Conservation (phyloP, 257 asterid species). For the Gentiana macrophylla region DNA sequence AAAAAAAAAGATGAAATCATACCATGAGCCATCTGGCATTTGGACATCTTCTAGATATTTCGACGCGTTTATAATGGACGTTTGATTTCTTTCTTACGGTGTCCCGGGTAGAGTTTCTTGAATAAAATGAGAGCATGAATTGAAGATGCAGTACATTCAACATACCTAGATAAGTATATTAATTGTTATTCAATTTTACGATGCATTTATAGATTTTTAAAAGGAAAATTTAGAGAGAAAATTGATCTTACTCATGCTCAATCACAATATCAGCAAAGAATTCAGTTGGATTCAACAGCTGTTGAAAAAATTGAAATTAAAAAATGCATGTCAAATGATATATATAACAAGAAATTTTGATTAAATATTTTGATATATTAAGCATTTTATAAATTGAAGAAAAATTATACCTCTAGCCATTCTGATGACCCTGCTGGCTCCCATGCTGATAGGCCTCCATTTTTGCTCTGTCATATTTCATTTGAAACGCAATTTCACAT, state of each 20-base stretch:
- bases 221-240: neutral
- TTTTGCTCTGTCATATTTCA: constrained; percentile 51
- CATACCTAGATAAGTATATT: constrained; percentile 13
- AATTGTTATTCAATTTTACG: neutral
- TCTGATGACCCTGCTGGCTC: constrained; percentile 86
- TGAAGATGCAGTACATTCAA: constrained; percentile 27
- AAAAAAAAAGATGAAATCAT: neutral
- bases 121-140: constrained; percentile 19
- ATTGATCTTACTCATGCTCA: constrained; percentile 18
- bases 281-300: constrained; percentile 25
- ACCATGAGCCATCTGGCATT: constrained; percentile 29
- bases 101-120: constrained; percentile 17
- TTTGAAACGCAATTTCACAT: neutral
- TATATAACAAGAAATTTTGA: neutral
- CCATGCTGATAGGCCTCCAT: constrained; percentile 92
- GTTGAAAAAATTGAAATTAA: neutral
- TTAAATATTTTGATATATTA: too few relatives aligned
- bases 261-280: constrained; percentile 21
- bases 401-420: constrained; percentile 59
- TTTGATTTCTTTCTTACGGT: constrained; percentile 18
- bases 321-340: neutral
- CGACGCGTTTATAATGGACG: constrained; percentile 9
- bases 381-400: too few relatives aligned
- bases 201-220: neutral
- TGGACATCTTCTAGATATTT: constrained; percentile 18